Evolutionary conservation across 805 yeast species (phyloP).

Genomic region (Starmerella riodocensis): DNA sequence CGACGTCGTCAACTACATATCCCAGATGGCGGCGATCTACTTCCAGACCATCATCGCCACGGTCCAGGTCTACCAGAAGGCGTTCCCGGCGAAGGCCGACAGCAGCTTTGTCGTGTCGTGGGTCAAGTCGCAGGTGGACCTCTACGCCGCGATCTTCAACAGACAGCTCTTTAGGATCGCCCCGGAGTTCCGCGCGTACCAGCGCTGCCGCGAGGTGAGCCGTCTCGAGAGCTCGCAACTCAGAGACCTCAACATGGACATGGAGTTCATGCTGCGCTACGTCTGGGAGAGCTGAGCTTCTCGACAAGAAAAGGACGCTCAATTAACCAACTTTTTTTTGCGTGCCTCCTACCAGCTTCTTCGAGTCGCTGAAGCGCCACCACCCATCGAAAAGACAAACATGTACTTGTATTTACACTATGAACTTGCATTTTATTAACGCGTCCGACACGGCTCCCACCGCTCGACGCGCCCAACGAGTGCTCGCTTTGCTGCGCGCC

Average conservation of each 20-base stretch:
- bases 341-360: too few species aligned
- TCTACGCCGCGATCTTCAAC: slow-evolving; percentile 45
- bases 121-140: slow-evolving; percentile 52
- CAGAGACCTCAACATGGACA: slow-evolving; percentile 54
- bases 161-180: slow-evolving; percentile 44
- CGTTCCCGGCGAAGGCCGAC: slow-evolving; percentile 36
- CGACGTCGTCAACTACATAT: slow-evolving; percentile 39
- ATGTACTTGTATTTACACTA: too few species aligned
- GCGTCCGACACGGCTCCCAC: too few species aligned
- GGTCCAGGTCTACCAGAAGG: slow-evolving; percentile 38
- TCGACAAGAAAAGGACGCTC: neutral
- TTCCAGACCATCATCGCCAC: slow-evolving; percentile 51
- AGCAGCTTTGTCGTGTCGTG: slow-evolving; percentile 60
- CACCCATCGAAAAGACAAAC: too few species aligned
- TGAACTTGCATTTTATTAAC: too few species aligned
- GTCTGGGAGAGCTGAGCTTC: slow-evolving; percentile 20
- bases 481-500: too few species aligned
- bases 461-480: too few species aligned
- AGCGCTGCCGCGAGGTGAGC: slow-evolving; percentile 42
- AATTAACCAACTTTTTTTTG: neutral
- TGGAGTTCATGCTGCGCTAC: slow-evolving; percentile 52
- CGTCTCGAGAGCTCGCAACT: slow-evolving; percentile 48
- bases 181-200: slow-evolving; percentile 39
- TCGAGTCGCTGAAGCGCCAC: too few species aligned
- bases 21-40: slow-evolving; percentile 49